These are phyloP conservation scores for Sordariomycetes sp. DNA, from an alignment of 2,329 filamentous ascomycete species.

Conservation along the genomic window DNA sequence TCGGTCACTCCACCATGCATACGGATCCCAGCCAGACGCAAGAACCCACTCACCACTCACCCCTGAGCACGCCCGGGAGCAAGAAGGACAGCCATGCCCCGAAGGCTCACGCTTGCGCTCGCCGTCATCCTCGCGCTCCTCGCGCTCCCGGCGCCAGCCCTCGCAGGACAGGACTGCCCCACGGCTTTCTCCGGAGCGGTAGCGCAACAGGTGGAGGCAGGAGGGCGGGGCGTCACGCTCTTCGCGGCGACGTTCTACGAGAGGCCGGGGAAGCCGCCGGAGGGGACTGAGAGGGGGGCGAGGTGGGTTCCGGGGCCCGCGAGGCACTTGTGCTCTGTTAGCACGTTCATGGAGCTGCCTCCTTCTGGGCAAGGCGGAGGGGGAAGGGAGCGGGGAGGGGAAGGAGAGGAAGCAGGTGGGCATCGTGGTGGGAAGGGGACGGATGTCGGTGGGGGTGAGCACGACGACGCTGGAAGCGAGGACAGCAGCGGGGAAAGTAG, in stretches of 20 bases:
- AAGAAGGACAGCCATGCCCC: neutral
- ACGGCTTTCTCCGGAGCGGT: neutral
- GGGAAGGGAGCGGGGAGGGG: neutral
- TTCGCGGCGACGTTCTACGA: neutral
- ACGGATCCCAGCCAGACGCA: too few relatives aligned
- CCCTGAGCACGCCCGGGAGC: neutral
- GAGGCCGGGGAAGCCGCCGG: neutral
- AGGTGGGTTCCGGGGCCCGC: neutral
- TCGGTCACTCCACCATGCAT: too few relatives aligned
- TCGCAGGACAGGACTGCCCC: neutral
- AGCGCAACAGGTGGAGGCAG: neutral
- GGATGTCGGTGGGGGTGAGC: neutral
- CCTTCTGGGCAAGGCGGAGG: neutral
- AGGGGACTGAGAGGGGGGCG: neutral
- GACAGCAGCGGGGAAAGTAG: neutral
- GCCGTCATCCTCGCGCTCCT: neutral
- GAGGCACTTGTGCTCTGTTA: neutral
- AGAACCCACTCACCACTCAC: neutral
- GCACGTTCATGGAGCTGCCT: neutral
- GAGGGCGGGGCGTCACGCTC: neutral
- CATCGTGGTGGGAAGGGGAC: neutral
- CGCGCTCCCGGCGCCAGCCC: neutral
- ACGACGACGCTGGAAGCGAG: neutral
- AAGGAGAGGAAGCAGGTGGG: neutral
- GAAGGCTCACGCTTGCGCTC: neutral